Evolutionary conservation across 495 filamentous ascomycete genomes (phyloP).

Genomic region (Physcia stellaris): DNA sequence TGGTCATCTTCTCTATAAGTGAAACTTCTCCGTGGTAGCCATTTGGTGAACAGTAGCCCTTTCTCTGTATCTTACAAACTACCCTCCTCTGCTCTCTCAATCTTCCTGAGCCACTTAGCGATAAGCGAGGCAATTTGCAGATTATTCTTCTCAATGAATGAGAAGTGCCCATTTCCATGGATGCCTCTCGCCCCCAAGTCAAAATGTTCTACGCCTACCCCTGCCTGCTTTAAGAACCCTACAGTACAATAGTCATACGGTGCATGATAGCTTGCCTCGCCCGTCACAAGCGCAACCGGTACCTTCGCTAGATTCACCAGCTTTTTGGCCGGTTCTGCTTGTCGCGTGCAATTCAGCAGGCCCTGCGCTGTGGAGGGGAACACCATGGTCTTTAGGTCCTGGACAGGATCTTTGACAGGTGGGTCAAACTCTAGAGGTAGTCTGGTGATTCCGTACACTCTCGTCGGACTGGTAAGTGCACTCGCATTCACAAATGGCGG

Average conservation of each 20-base stretch:
- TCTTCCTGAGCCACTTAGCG: conserved; percentile 24
- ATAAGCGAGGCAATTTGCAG: conserved; percentile 30
- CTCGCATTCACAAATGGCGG: conserved; percentile 32
- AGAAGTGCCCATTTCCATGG: conserved; percentile 44
- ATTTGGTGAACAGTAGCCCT: too few relatives aligned
- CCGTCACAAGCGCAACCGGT: conserved; percentile 34
- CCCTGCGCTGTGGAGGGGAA: too few relatives aligned
- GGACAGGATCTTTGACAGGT: too few relatives aligned
- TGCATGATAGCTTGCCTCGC: conserved; percentile 40
- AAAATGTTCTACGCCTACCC: conserved; percentile 31
- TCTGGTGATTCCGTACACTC: conserved; percentile 31
- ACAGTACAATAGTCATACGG: conserved; percentile 44
- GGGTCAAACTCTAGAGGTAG: conserved; percentile 39
- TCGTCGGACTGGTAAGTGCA: conserved; percentile 20
- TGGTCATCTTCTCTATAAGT: too few relatives aligned
- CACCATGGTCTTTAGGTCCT: too few relatives aligned
- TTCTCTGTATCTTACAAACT: too few relatives aligned
- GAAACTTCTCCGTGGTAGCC: too few relatives aligned
- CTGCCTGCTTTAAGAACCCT: conserved; percentile 40
- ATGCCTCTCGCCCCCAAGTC: conserved; percentile 33
- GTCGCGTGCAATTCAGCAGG: too few relatives aligned
- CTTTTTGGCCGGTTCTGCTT: too few relatives aligned
- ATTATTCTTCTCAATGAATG: conserved; percentile 49
- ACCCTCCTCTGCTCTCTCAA: too few relatives aligned
- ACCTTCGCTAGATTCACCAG: conserved; percentile 34